Evolutionary conservation across 2,329 filamentous ascomycete genomes (phyloP), one percentile per base, ranked within the genome.

Genomic region (Cyphellophora europaea): DNA sequence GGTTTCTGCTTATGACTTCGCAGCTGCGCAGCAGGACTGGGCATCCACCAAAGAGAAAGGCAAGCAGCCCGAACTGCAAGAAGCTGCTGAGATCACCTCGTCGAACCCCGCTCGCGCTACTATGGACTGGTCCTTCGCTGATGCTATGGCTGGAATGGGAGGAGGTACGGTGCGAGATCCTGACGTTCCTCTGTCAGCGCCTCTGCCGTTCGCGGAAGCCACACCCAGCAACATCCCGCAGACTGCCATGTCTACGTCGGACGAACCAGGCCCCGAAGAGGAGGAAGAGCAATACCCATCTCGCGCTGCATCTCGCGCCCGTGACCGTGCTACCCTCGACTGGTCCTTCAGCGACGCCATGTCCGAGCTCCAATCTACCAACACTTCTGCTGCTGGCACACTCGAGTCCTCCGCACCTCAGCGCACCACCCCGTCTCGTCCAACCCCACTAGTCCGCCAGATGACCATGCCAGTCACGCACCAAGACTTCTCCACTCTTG

Each of bases 1-100:
- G 61, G 61, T 30, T 6, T 63, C 63, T 3, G 63, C 63, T 62
- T 40, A 66, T 57, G 64, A 67, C 58, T 37, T 67, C 66, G 35
- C 62, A 56, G 4, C 45, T 49, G 41, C 45, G 4, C 45, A 48
- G 27, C 41, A 49, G 27, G 47, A 47, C 6, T 52, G 45, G 49
- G 45, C 43, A 12, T 31, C 14, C 3, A 16, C 21, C 8, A 38
- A 11, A 19, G 11, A 8, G 15, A 14, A 25, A 25, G 8, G 8
- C 8, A 25, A 25, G 21, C 21, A 25, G 6, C 48, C 43, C 2
- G 40, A 43, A 25, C 23, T 43, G 11, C 44, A 50, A 40, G 44
- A 47, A 19, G 42, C 45, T 4, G 45, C 42, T 5, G 44, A 44
- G 30, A 48, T 43, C 37, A 44, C 43, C 14, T 43, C 39, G 28